Percentiles rank a stretch among this genome's conserved stretches.
Evolutionary conservation across 75 land plant species (phyloP).

Genomic region (Adiantum capillusveneris): DNA sequence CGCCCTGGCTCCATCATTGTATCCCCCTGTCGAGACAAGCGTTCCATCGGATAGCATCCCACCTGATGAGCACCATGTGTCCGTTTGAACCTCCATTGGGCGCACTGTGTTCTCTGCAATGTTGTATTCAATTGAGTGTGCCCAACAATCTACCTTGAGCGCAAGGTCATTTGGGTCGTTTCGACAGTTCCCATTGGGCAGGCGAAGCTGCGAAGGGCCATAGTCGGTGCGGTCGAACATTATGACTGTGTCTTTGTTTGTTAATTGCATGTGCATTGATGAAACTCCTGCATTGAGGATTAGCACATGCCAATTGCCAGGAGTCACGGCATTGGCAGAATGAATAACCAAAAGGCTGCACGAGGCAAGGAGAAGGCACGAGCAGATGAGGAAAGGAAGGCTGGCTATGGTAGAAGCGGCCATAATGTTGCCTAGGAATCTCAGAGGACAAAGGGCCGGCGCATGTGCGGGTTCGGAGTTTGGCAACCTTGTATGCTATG

Average conservation of each 20-base stretch:
- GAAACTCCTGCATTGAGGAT: conserved; percentile 56
- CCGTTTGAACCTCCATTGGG: conserved; percentile 16
- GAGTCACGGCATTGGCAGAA: too few relatives aligned
- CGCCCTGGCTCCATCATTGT: conserved; percentile 15
- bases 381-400: too few relatives aligned
- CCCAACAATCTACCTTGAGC: conserved; percentile 51
- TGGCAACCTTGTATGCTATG: too few relatives aligned
- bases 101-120: conserved; percentile 11
- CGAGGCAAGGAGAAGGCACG: too few relatives aligned
- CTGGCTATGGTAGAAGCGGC: too few relatives aligned
- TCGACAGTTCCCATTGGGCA: conserved; percentile 36
- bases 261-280: conserved; percentile 68
- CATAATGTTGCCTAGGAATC: too few relatives aligned
- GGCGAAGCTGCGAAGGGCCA: conserved; percentile 46
- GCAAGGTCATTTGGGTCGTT: conserved; percentile 29
- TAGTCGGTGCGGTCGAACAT: conserved; percentile 70
- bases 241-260: conserved; percentile 46
- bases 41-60: conserved; percentile 15
- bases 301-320: conserved; percentile 45
- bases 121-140: conserved; percentile 54
- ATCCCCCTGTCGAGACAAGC: conserved; percentile 16
- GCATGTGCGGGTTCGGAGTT: too few relatives aligned
- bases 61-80: conserved; percentile 28
- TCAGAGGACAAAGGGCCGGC: too few relatives aligned
- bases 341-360: too few relatives aligned